These are phyloP conservation scores for Thozetella sp. DNA, from an alignment of 495 filamentous ascomycete genomes.

Conservation along the genomic window DNA sequence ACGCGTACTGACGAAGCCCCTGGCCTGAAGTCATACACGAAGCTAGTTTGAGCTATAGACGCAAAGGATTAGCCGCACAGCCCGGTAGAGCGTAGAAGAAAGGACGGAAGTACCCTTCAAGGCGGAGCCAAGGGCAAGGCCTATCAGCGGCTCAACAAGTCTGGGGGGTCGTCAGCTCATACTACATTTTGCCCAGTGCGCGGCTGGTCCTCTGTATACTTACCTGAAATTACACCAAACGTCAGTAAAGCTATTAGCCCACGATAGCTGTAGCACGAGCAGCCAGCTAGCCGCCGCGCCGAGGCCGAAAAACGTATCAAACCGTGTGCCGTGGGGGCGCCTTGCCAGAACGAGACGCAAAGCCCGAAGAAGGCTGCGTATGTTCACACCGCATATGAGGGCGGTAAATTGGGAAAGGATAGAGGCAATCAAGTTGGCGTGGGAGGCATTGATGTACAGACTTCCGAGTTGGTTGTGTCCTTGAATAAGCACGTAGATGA, in stretches of 20 bases:
- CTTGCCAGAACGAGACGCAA: background rate
- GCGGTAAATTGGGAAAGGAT: background rate
- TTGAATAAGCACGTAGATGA: background rate
- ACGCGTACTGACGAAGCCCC: background rate
- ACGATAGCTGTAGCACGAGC: background rate
- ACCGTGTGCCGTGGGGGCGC: background rate
- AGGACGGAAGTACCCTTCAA: slow-evolving; percentile 7
- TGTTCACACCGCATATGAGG: background rate
- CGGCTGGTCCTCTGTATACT: background rate
- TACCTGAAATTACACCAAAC: background rate
- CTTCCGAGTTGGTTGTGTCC: background rate
- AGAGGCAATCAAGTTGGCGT: background rate
- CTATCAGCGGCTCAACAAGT: slow-evolving; percentile 5
- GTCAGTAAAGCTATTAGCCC: background rate
- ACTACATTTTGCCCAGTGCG: background rate
- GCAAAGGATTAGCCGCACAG: background rate
- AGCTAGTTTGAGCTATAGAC: slow-evolving; percentile 6
- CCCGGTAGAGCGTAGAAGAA: background rate
- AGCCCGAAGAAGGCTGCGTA: background rate
- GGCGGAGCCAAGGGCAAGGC: slow-evolving; percentile 7
- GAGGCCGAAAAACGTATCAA: background rate
- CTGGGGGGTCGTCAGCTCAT: background rate
- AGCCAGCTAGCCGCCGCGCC: background rate
- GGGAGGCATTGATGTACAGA: background rate
- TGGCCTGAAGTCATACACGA: slow-evolving; percentile 10